These are phyloP conservation scores for Apiotrichum akiyoshidainum DNA, from an alignment of 1,284 basidiomycete genomes.

Conservation along the genomic window DNA sequence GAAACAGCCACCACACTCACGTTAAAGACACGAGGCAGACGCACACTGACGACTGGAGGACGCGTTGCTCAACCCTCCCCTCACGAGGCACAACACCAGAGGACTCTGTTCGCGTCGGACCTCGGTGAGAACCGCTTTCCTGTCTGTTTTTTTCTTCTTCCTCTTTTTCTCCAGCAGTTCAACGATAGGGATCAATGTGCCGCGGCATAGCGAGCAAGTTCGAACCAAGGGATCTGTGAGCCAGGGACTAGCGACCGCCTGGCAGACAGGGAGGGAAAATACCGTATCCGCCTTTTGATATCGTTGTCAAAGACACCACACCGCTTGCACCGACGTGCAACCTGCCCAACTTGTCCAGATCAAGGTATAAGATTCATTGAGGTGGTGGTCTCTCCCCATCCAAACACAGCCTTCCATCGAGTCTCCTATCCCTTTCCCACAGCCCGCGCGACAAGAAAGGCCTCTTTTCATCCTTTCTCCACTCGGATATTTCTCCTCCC, in stretches of 20 bases:
- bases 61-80: not conserved
- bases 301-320: not conserved
- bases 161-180: no score
- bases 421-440: not conserved
- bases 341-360: not conserved
- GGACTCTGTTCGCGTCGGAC: no score
- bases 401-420: not conserved
- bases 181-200: no score
- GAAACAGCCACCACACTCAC: conserved; percentile 1
- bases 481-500: not conserved
- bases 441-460: not conserved
- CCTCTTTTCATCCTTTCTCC: not conserved
- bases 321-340: not conserved
- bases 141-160: no score
- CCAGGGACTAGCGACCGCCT: no score
- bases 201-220: no score
- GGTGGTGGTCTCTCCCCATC: not conserved
- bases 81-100: not conserved
- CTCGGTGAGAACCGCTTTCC: no score
- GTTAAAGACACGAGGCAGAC: conserved; percentile 2
- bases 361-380: not conserved
- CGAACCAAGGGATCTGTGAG: no score
- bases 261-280: not conserved
- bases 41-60: not conserved
- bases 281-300: not conserved